Conservation (phyloP, 371 early-diverging fungal genomes). For the Funneliformis caledonium region DNA sequence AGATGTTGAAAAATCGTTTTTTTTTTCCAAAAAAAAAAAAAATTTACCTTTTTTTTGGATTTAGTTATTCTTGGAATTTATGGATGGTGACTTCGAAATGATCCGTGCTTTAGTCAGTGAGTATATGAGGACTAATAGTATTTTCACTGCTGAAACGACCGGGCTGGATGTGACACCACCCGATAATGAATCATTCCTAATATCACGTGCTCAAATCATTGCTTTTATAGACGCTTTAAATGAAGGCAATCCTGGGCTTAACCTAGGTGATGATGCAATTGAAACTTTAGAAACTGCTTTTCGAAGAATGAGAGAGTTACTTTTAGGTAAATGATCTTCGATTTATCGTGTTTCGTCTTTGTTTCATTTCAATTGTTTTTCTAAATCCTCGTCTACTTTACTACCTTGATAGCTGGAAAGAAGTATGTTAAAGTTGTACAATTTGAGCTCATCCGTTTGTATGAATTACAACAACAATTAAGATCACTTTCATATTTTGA, state of each 20-base stretch:
- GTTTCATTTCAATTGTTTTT: not conserved
- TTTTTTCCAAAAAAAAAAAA: not conserved
- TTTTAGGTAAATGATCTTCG: conserved; percentile 53
- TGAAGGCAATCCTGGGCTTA: conserved; percentile 58
- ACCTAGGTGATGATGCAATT: conserved; percentile 66
- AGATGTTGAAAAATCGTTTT: not conserved
- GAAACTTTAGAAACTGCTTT: conserved; percentile 64
- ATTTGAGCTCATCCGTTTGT: conserved; percentile 63
- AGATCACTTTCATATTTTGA: conserved; percentile 62
- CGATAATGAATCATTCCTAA: conserved; percentile 25
- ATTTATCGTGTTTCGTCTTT: not conserved
- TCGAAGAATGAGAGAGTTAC: conserved; percentile 59
- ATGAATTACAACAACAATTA: conserved; percentile 64
- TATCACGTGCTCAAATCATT: not conserved
- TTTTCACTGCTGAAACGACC: conserved; percentile 30
- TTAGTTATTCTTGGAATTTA: conserved; percentile 65
- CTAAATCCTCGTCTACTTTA: not conserved
- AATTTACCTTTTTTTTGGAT: not conserved
- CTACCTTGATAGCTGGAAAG: conserved; percentile 51
- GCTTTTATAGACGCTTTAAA: conserved; percentile 51
- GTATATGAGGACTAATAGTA: conserved; percentile 33
- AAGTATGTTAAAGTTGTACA: conserved; percentile 66
- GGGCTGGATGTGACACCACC: conserved; percentile 40
- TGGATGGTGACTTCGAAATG: conserved; percentile 71
- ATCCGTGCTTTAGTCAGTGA: conserved; percentile 68